Evolutionary conservation across 768 basidiomycete genomes (phyloP).

Genomic region (Psilocybe subaeruginosa): DNA sequence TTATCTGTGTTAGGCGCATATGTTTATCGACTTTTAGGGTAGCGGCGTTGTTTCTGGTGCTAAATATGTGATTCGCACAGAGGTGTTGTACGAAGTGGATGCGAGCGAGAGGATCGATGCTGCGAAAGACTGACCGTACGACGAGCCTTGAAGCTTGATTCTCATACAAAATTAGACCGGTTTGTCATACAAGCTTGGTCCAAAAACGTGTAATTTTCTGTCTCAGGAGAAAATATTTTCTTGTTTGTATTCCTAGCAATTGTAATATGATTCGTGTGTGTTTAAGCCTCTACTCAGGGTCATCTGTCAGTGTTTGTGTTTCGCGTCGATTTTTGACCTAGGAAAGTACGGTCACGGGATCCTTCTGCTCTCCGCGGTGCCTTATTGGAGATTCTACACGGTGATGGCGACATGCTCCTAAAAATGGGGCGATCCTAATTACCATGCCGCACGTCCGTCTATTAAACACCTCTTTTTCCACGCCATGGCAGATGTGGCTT

Average conservation of each 20-base stretch:
- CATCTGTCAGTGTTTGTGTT: too few relatives aligned
- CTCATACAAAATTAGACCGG: not conserved
- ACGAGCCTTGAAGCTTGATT: not conserved
- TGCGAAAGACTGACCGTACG: not conserved
- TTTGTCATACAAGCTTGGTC: not conserved
- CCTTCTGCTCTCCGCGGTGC: not conserved
- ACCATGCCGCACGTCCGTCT: not conserved
- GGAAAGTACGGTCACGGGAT: not conserved
- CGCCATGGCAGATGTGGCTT: not conserved
- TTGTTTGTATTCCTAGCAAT: too few relatives aligned
- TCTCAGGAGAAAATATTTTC: too few relatives aligned
- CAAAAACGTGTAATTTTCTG: not conserved
- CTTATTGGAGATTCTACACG: not conserved
- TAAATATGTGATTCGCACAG: slow-evolving; percentile 43
- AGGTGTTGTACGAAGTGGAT: slow-evolving; percentile 41
- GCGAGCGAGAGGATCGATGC: slow-evolving; percentile 35
- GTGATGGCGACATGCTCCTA: slow-evolving; percentile 2
- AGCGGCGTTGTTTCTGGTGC: slow-evolving; percentile 37
- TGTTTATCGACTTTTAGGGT: slow-evolving; percentile 18
- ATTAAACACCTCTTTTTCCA: not conserved
- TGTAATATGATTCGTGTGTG: too few relatives aligned
- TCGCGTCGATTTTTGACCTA: too few relatives aligned
- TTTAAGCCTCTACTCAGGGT: too few relatives aligned
- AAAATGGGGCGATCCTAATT: not conserved
- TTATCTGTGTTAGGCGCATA: not conserved